phyloP scores from a whole-genome alignment of 1,284 basidiomycete genomes.

The Trichosporon sp. region DNA sequence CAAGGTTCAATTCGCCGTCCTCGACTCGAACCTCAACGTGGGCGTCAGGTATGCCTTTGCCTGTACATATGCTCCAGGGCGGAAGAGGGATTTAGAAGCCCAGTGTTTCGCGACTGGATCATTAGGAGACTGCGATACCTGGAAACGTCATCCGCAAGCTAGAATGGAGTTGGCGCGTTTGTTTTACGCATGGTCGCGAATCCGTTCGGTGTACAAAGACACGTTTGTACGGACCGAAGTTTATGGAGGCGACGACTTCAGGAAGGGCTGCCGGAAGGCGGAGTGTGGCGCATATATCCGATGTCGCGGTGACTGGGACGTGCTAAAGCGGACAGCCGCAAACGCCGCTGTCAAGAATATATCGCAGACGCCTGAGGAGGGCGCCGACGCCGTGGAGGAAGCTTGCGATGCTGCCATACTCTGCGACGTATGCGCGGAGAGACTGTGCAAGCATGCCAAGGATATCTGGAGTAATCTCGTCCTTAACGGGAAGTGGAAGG shows the following conservation, averaged over 20 bases:
- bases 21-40: neutral
- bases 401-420: neutral
- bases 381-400: neutral
- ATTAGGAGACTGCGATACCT: neutral
- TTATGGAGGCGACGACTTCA: neutral
- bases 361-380: neutral
- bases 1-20: neutral
- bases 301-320: neutral
- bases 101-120: neutral
- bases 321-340: neutral
- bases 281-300: neutral
- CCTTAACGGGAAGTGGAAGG: neutral
- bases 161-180: neutral
- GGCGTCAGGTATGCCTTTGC: neutral
- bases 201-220: neutral
- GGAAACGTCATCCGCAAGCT: neutral
- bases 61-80: neutral
- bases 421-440: neutral
- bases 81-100: neutral
- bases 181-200: neutral
- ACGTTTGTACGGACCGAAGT: neutral
- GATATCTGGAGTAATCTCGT: neutral
- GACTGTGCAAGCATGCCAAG: neutral
- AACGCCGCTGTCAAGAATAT: neutral
- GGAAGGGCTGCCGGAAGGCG: neutral